Evolutionary conservation across 192 early-diverging fungal genomes (phyloP).

Genomic region (Rhizophlyctis rosea): DNA sequence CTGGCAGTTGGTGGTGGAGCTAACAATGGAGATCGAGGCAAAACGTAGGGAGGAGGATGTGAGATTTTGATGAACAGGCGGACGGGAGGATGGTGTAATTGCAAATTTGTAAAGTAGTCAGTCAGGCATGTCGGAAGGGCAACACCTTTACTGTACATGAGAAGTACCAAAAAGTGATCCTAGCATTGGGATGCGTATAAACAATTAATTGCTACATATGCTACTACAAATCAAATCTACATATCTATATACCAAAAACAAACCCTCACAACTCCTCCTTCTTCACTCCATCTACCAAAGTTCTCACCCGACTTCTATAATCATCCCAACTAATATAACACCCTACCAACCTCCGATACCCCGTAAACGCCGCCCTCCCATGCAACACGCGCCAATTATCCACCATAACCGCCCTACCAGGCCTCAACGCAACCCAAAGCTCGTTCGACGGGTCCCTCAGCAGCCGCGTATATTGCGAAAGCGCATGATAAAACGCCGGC

Average conservation of each 20-base stretch:
- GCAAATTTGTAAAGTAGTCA: no score
- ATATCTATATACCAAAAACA: no score
- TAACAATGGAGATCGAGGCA: conserved; percentile 53
- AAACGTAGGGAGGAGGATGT: conserved; percentile 26
- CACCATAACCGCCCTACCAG: conserved; percentile 70
- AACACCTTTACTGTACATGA: no score
- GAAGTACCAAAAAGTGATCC: no score
- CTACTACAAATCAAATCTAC: no score
- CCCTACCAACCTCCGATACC: conserved; percentile 66
- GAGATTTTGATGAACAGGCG: no score
- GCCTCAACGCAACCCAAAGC: conserved; percentile 62
- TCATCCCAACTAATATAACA: conserved; percentile 77
- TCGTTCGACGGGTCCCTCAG: conserved; percentile 56
- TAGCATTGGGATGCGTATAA: no score
- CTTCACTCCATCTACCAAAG: conserved; percentile 18
- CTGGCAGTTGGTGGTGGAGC: conserved; percentile 61
- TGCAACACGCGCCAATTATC: conserved; percentile 84
- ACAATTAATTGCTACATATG: no score
- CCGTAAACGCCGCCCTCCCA: conserved; percentile 69
- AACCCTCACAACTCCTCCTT: no score
- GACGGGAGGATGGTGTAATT: no score
- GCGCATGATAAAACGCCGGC: conserved; percentile 64
- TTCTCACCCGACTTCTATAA: conserved; percentile 53
- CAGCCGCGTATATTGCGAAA: conserved; percentile 64
- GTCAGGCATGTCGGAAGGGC: no score